These are phyloP conservation scores for Chalciporus chontae DNA, from an alignment of 768 basidiomycete species.

Conservation along the genomic window DNA sequence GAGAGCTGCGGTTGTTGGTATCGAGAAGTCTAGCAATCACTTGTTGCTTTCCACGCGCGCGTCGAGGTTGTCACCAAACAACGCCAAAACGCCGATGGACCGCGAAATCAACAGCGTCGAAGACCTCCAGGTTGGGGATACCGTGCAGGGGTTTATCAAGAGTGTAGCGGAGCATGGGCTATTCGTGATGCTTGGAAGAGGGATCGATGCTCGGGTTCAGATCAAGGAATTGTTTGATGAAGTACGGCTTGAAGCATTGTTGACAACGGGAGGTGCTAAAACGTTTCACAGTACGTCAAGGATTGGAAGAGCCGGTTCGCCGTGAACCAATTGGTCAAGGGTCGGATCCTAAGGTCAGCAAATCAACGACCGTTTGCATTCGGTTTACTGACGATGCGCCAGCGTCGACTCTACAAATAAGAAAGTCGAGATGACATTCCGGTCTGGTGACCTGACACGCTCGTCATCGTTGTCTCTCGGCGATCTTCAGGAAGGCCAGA, in stretches of 20 bases:
- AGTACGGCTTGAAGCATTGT: constrained; percentile 27
- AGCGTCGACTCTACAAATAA: constrained; percentile 71
- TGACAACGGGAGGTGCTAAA: constrained; percentile 5
- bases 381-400: constrained; percentile 8
- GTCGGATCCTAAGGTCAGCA: constrained; percentile 73
- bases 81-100: constrained; percentile 52
- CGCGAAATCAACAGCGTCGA: constrained; percentile 59
- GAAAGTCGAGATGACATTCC: constrained; percentile 90
- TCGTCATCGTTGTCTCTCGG: constrained; percentile 36
- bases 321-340: constrained; percentile 80
- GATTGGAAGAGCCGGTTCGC: constrained; percentile 89
- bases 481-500: constrained; percentile 76
- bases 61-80: constrained; percentile 62
- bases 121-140: constrained; percentile 68
- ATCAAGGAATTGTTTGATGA: constrained; percentile 94
- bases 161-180: constrained; percentile 82
- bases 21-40: constrained; percentile 64
- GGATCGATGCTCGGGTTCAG: constrained; percentile 88
- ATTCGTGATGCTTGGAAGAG: constrained; percentile 81
- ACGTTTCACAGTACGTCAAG: constrained; percentile 70
- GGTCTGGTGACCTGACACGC: constrained; percentile 54
- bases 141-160: constrained; percentile 87
- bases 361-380: background rate
- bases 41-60: constrained; percentile 78
- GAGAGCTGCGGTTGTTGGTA: constrained; percentile 64